Evolutionary conservation across 2,329 filamentous ascomycete genomes (phyloP), one percentile per base, ranked within the genome.

Genomic region (Cladosporium velox): DNA sequence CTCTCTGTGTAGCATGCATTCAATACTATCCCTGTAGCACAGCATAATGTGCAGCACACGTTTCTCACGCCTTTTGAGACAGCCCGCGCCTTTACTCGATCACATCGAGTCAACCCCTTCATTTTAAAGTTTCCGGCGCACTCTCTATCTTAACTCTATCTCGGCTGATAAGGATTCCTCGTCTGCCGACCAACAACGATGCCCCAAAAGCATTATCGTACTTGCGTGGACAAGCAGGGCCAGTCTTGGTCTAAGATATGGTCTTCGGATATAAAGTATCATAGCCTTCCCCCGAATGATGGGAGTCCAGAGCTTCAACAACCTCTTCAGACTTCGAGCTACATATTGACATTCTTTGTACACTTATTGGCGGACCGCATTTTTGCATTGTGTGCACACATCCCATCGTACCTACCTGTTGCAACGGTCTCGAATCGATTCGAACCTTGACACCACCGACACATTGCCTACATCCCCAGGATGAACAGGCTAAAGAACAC

Each of bases 401-500:
- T 26, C 32, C 11, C 34, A 58, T 26, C 32, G 5, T 26, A 14
- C 35, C 15, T 30, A 28, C 15, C 57, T 47, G 11, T 58, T 38
- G 55, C 34, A 18, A 7, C 18, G 10, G 41, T 4, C 28, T 47
- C 3, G n/a, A 47, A 21, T 21, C 41, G n/a, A 12, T 11, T 47
- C 41, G 41, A 24, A 7, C 12, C 41, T 47, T 47, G 41, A 47
- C 8, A 32, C 18, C 21, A 18, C 34, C 21, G 4, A 24, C 32
- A 4, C 55, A 47, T 47, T 12, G 41, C n/a, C 41, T 47, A 24
- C 41, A 21, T 47, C 41, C n/a, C 7, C 64, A 69, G 47, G 26
- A 83, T 83, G 81, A 79, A 80, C 71, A 80, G 78, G 64, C 65
- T 79, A 60, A 77, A 72, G 64, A 69, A 72, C 15, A 78, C 77